Percentiles rank a stretch among this genome's conserved stretches.
Evolutionary conservation across 23 red algal species (phyloP).

Genomic region (Chondrus crispus): DNA sequence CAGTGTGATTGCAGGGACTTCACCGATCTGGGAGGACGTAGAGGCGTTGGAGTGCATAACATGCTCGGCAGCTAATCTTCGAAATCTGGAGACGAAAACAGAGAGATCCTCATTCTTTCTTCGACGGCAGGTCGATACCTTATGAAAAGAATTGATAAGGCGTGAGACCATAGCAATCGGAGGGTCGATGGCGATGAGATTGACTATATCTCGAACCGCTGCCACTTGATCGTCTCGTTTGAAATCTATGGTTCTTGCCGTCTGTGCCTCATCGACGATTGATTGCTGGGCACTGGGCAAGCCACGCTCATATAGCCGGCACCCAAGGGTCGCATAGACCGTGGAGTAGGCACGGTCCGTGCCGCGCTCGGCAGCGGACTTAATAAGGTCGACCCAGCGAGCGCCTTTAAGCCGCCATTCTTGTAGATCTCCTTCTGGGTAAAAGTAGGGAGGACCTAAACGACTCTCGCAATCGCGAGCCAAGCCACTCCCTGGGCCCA

Average conservation of each 20-base stretch:
- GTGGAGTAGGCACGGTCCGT: neutral
- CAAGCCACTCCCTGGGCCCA: neutral
- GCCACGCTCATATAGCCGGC: neutral
- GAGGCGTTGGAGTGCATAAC: neutral
- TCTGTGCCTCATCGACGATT: constrained; percentile 4
- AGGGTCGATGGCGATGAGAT: neutral
- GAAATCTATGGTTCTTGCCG: neutral
- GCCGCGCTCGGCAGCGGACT: neutral
- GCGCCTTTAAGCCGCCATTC: neutral
- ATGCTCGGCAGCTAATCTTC: neutral
- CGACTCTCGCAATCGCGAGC: neutral
- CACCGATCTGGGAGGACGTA: neutral
- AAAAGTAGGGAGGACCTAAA: neutral
- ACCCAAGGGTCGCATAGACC: neutral
- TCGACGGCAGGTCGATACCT: neutral
- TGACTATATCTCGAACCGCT: neutral
- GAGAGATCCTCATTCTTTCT: neutral
- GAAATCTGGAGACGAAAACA: neutral
- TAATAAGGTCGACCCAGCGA: constrained; percentile 11
- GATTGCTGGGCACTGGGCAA: neutral
- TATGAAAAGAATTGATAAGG: neutral
- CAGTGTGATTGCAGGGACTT: neutral
- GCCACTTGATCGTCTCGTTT: neutral
- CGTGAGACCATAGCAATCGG: neutral
- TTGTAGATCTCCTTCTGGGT: neutral